Percentiles rank a stretch among this genome's conserved stretches.
phyloP scores from a whole-genome alignment of 345 rosid genomes.

The Lagerstroemia speciosa region DNA sequence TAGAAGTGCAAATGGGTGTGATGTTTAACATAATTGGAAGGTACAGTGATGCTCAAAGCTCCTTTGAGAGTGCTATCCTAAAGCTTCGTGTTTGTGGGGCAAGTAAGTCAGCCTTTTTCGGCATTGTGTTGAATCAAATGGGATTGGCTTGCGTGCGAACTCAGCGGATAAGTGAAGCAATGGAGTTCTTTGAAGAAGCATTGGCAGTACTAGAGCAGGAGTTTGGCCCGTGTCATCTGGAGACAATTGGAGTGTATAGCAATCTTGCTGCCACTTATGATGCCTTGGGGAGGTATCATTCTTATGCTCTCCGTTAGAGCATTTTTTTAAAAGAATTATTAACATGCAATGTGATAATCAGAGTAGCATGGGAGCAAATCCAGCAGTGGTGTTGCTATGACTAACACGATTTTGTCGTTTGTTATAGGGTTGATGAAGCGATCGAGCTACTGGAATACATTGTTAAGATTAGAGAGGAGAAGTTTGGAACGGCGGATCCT shows the following conservation, averaged over 20 bases:
- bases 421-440: slow-evolving; percentile 26
- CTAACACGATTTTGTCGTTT: background rate
- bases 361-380: background rate
- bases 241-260: slow-evolving; percentile 79
- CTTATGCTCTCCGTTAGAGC: background rate
- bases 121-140: slow-evolving; percentile 80
- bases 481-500: slow-evolving; percentile 27
- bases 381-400: background rate
- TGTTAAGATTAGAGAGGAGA: slow-evolving; percentile 23
- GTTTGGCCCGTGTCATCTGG: slow-evolving; percentile 77
- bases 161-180: slow-evolving; percentile 65
- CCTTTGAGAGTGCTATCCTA: slow-evolving; percentile 52
- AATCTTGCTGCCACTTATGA: slow-evolving; percentile 94
- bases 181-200: slow-evolving; percentile 81
- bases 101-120: slow-evolving; percentile 67
- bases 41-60: slow-evolving; percentile 51
- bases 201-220: slow-evolving; percentile 67
- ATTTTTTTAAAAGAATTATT: background rate
- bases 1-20: slow-evolving; percentile 93
- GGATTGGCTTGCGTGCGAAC: slow-evolving; percentile 77
- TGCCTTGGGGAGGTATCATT: slow-evolving; percentile 84
- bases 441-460: slow-evolving; percentile 25
- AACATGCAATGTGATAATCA: background rate
- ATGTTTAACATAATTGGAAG: slow-evolving; percentile 74
- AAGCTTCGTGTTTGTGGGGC: slow-evolving; percentile 79